These are phyloP conservation scores for Xylaria sp. DNA, from an alignment of 2,329 filamentous ascomycete species.

Conservation along the genomic window DNA sequence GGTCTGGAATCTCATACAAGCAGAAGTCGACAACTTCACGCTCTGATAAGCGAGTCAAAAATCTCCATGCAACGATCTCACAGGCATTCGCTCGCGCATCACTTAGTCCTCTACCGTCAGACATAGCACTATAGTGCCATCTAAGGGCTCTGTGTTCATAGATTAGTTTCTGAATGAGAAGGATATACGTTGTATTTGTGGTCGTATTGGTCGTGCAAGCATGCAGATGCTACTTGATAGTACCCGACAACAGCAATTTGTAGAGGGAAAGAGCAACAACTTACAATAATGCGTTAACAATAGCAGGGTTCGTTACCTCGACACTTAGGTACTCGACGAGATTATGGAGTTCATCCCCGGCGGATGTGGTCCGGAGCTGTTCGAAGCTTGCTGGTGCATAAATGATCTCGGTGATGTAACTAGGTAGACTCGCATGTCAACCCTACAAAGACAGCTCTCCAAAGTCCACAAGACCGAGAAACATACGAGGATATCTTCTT, in stretches of 20 bases:
- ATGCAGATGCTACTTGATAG: background rate
- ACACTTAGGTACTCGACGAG: constrained; percentile 72
- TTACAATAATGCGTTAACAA: constrained; percentile 79
- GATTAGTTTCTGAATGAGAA: constrained; percentile 12
- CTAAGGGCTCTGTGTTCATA: constrained; percentile 70
- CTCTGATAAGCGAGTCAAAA: constrained; percentile 76
- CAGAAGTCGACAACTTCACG: constrained; percentile 79
- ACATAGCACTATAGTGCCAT: constrained; percentile 74
- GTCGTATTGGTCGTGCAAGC: background rate
- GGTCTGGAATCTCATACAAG: constrained; percentile 74
- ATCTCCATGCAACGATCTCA: constrained; percentile 84
- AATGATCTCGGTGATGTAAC: constrained; percentile 71
- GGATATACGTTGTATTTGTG: background rate
- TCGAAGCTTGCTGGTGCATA: constrained; percentile 76
- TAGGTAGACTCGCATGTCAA: constrained; percentile 46
- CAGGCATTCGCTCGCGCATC: constrained; percentile 77
- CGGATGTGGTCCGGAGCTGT: constrained; percentile 73
- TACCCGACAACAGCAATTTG: background rate
- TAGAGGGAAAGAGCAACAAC: constrained; percentile 47
- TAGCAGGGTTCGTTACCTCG: constrained; percentile 72
- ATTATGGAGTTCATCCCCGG: constrained; percentile 65
- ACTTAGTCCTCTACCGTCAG: constrained; percentile 72
- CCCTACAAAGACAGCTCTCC: background rate
- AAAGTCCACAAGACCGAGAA: background rate
- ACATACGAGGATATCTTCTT: constrained; percentile 72